Evolutionary conservation across 805 yeast genomes (phyloP), one percentile per base, ranked within the genome.

Genomic region (Candida coleopterorum): DNA sequence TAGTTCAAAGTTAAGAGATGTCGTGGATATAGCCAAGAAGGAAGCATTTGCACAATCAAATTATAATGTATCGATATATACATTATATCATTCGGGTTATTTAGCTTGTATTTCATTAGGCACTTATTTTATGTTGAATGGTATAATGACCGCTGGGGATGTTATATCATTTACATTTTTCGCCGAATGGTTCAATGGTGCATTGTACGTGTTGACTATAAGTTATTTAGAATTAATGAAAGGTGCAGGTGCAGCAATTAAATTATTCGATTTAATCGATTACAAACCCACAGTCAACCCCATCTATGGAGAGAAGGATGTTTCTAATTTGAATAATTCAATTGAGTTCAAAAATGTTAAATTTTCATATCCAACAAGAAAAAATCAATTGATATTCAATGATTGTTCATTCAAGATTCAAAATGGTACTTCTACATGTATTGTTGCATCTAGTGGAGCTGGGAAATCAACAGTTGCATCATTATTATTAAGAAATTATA

Each of bases 391-490:
- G 15, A 55, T 68, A 10, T 68, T 68, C 42, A 47, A 62, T 25
- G 68, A 58, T 0, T 62, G 69, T 42, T 48, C 61, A 1, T 68
- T 68, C 40, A 55, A 50, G 25, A 52, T 68, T 14, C 56, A 60
- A 0, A 11, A 50, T 5, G 52, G 60, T 3, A 56, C 71, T 2
- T 58, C 64, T 34, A 64, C 71, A 4, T 57, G 73, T 52, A 59
- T 68, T 41, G 73, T 68, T 5, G 83, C 82, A 2, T 72, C 81
- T 1, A 73, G 79, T 2, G 83, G 83, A 1, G 72, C 79, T 40
- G 83, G 83, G 14, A 77, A 77, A 49, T 68, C 77, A 5, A 77
- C 83, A 2, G 66, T 79, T 25, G 78, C 80, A 14, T 58, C 77
- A 2, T 58, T 75, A 31, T 56, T 74, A 26, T 68, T 77, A 43